phyloP scores from a whole-genome alignment of 805 yeast species.

The Lipomyces yamanashiensis region DNA sequence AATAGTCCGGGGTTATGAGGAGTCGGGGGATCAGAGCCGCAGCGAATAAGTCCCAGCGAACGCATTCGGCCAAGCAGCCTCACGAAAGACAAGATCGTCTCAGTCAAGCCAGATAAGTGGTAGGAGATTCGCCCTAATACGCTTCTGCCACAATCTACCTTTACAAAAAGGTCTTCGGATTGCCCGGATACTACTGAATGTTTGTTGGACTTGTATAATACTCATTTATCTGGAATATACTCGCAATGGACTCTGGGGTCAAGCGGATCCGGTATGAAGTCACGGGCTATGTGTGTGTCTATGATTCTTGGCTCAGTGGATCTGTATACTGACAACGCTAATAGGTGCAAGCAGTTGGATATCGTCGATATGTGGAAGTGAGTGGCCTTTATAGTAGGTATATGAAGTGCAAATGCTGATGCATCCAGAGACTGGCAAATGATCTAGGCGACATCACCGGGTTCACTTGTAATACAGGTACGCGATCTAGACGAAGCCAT shows the following conservation, averaged over 20 bases:
- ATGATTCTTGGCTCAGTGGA: background rate
- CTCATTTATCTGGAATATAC: background rate
- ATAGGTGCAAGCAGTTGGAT: conserved; percentile 31
- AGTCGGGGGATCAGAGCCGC: too few relatives aligned
- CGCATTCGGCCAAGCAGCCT: too few relatives aligned
- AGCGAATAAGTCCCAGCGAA: too few relatives aligned
- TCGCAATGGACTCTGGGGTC: background rate
- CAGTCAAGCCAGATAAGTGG: too few relatives aligned
- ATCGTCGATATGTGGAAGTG: conserved; percentile 26
- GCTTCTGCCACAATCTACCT: too few relatives aligned
- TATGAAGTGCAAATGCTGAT: background rate
- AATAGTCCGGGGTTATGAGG: too few relatives aligned
- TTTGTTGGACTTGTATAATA: too few relatives aligned
- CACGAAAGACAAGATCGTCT: too few relatives aligned
- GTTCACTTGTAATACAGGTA: conserved; percentile 25
- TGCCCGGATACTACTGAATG: too few relatives aligned
- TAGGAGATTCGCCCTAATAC: too few relatives aligned
- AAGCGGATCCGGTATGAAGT: conserved; percentile 12
- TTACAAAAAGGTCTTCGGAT: too few relatives aligned
- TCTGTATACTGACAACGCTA: background rate
- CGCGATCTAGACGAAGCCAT: background rate
- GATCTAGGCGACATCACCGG: conserved; percentile 18
- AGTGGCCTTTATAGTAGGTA: background rate
- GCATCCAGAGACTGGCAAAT: conserved; percentile 9
- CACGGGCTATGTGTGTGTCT: conserved; percentile 7